These are phyloP conservation scores for Lachancea fermentati DNA, from an alignment of 805 yeast genomes.

Conservation along the genomic window DNA sequence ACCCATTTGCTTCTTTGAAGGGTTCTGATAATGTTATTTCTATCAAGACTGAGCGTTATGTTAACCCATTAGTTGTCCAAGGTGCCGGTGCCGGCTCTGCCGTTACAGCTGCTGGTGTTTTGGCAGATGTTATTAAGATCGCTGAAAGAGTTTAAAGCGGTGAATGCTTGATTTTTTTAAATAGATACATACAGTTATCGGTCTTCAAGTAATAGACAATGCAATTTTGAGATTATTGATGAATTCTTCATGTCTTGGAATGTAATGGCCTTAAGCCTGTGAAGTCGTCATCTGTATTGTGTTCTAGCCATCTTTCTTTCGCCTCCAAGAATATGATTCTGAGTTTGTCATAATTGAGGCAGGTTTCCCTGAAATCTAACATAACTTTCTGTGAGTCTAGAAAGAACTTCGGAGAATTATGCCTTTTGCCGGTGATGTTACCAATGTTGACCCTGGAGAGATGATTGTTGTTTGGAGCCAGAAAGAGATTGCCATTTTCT, in stretches of 20 bases:
- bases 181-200: slow-evolving; percentile 2
- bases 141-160: slow-evolving; percentile 64
- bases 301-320: slow-evolving; percentile 40
- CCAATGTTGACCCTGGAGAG: slow-evolving; percentile 63
- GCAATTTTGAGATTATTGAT: no score
- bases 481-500: slow-evolving; percentile 67
- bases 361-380: slow-evolving; percentile 59
- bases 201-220: neutral
- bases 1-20: slow-evolving; percentile 92
- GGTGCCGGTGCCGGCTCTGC: slow-evolving; percentile 95
- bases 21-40: slow-evolving; percentile 96
- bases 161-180: no score
- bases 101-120: slow-evolving; percentile 82
- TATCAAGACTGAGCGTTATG: slow-evolving; percentile 85
- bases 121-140: slow-evolving; percentile 87
- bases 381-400: slow-evolving; percentile 70
- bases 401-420: slow-evolving; percentile 29
- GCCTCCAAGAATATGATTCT: slow-evolving; percentile 56
- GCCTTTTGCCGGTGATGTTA: slow-evolving; percentile 30
- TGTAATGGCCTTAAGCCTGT: neutral
- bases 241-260: no score
- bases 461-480: slow-evolving; percentile 85
- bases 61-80: slow-evolving; percentile 89
- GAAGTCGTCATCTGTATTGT: slow-evolving; percentile 28
- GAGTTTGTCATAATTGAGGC: slow-evolving; percentile 47